Evolutionary conservation across 164 flowering plant species (phyloP).

Genomic region (Cinnamomum micranthum): DNA sequence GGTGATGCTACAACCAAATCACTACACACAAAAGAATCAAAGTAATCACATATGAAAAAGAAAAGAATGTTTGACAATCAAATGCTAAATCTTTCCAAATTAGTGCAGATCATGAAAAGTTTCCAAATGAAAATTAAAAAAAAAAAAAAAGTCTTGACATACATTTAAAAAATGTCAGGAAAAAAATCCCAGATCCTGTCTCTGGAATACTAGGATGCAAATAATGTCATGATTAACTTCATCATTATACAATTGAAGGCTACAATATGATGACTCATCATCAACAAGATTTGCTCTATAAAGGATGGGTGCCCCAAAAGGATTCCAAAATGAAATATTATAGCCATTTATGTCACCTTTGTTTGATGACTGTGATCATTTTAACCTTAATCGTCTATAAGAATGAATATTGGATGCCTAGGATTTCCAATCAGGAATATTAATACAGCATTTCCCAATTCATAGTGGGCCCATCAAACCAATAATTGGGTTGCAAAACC

Average conservation of each 20-base stretch:
- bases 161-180: too few relatives aligned
- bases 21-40: slow-evolving; percentile 27
- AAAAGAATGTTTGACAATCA: background rate
- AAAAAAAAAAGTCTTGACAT: background rate
- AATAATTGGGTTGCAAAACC: background rate
- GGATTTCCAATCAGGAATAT: background rate
- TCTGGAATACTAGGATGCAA: too few relatives aligned
- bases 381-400: background rate
- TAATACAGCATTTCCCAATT: background rate
- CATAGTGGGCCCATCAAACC: background rate
- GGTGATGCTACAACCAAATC: slow-evolving; percentile 97
- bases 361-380: background rate
- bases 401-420: background rate
- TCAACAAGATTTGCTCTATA: too few relatives aligned
- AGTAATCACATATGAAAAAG: background rate
- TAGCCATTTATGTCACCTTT: background rate
- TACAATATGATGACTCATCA: background rate
- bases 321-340: background rate
- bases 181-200: background rate
- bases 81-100: background rate
- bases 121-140: background rate
- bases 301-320: background rate
- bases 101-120: background rate
- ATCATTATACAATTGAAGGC: background rate
- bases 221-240: too few relatives aligned